Evolutionary conservation across 1,284 basidiomycete species (phyloP), one percentile per base, ranked within the genome.

Genomic region (Gymnopus androsaceus): DNA sequence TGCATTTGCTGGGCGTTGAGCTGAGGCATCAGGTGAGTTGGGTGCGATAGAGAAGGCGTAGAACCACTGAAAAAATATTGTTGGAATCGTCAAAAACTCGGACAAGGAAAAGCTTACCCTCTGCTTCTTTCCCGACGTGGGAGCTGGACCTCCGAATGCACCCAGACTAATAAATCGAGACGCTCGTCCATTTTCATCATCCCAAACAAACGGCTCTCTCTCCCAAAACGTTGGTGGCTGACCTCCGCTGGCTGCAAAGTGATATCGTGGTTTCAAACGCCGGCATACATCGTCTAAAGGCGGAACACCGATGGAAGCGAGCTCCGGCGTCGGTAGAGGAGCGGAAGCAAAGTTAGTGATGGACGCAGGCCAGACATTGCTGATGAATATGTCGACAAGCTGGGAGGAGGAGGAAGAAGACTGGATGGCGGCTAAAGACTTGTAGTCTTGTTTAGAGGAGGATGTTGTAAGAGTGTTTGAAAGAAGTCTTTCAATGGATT

Each of bases 191-290:
- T 75, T 73, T 54, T 87, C 84, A 33, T 87, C 86, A 31, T 84
- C 80, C 94, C 94, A 97, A 4, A 82, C 71, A 67, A 86, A 95
- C 2, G 95, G 94, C 62, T 96, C 94, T 52, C 94, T 77, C 69
- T 98, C 95, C 94, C 94, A 97, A 69, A 95, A 98, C 59, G 77
- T 77, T 1, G 85, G 79, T 14, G 79, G 80, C 30, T 68, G 72
- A 34, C 77, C 84, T 52, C 73, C 82, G 45, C 81, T 80, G 60
- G 80, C 85, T 15, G 85, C 77, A 66, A 94, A 90, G 66, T 93
- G 88, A 69, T 94, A 94, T 46, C 87, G 80, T 1, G 92, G 90
- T 62, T 86, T 87, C 45, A 79, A 79, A 59, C 78, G 78, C 38
- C 77, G 75, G 14, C 92, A 76, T 0, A 91, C 68, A 37, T 91